Evolutionary conservation across 257 asterid genomes (phyloP), one percentile per base, ranked within the genome.

Genomic region (Avicennia marina): DNA sequence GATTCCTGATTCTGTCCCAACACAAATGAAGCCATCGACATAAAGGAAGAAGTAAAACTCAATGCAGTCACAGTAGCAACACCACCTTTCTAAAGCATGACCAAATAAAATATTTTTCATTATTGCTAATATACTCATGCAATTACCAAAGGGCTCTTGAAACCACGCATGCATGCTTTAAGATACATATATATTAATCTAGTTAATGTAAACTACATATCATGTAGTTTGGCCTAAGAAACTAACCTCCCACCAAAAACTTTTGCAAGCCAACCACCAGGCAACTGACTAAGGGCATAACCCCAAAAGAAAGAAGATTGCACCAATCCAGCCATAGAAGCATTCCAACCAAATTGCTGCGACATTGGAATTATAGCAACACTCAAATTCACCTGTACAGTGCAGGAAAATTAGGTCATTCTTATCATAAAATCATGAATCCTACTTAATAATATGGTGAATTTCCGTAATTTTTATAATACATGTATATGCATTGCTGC

Each of bases 241-340:
- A 72, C 85, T 60, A 78, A 91, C 98, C 98, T 88, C 73, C 98
- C 98, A 62, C 98, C 98, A 69, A 85, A 83, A 64, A 75, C 56
- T 74, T 82, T 91, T 8, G 98, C 78, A 63, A 88, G 88, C 98
- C 96, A 91, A 22, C 98, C 98, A 49, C 98, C 98, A 11, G 98
- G 98, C 77, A 91, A 74, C 76, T 91, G 98, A 71, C 98, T 91
- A 38, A 91, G 70, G 17, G 98, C 97, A 80, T 91, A 91, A 45
- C 97, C 98, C 98, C 98, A 91, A 78, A 91, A 91, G 89, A 91
- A 91, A 31, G 98, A 91, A 16, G 98, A 88, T 64, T 91, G 98
- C 57, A 91, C 96, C 84, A 91, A 63, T 74, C 98, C 98, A 62
- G 98, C 95, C 70, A 67, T 60, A 13, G 98, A 81, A 61, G 98